Conservation (phyloP, 164 flowering plant species). For the Dillenia suffruticosa region DNA sequence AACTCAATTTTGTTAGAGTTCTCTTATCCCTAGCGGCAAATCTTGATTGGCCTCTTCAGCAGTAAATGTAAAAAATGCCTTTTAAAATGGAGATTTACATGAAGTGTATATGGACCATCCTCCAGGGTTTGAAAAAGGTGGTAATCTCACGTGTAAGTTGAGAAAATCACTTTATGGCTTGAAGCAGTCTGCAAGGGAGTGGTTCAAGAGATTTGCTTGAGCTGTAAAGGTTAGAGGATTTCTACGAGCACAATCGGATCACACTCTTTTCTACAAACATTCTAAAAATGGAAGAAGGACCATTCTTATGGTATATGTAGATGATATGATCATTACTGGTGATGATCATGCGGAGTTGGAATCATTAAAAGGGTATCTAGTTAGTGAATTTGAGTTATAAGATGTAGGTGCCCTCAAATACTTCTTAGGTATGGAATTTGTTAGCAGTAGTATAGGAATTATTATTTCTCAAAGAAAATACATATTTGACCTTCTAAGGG, state of each 20-base stretch:
- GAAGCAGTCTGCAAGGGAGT: constrained; percentile 18
- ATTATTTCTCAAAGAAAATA: background rate
- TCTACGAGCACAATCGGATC: background rate
- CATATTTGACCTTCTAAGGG: background rate
- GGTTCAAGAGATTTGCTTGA: constrained; percentile 2
- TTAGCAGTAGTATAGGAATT: background rate
- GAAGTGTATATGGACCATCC: constrained; percentile 12
- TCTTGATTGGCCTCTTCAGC: background rate
- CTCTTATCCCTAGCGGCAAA: background rate
- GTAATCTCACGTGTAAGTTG: constrained; percentile 6
- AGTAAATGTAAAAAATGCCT: constrained; percentile 10
- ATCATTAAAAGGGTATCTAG: background rate
- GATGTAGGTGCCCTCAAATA: constrained; percentile 6
- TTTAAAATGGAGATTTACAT: constrained; percentile 4
- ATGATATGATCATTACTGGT: constrained; percentile 11
- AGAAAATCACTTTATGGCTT: constrained; percentile 14
- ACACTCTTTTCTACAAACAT: background rate
- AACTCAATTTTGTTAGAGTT: background rate
- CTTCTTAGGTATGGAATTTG: constrained; percentile 8
- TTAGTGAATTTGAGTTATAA: constrained; percentile 4
- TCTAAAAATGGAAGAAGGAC: background rate
- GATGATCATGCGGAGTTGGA: background rate
- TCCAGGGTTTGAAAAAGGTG: background rate
- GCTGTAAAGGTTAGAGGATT: background rate
- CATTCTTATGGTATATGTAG: background rate